Evolutionary conservation across 2,329 filamentous ascomycete genomes (phyloP).

Genomic region (Chrysoporthe puriensis): DNA sequence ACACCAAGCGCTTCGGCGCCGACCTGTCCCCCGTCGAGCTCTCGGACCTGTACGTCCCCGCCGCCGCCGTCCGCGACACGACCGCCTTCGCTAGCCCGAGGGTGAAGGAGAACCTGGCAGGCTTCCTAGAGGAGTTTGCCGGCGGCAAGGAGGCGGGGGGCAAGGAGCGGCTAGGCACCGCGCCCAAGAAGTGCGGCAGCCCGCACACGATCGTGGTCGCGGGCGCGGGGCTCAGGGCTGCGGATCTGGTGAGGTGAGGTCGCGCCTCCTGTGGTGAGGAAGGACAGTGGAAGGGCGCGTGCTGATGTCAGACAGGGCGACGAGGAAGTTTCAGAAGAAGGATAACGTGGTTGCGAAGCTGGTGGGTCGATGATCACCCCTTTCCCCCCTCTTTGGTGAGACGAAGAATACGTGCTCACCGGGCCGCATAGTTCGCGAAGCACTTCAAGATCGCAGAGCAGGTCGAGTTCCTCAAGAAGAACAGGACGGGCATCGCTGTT

Average conservation of each 20-base stretch:
- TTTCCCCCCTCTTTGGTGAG: background rate
- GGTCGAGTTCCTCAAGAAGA: constrained; percentile 70
- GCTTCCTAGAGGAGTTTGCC: constrained; percentile 73
- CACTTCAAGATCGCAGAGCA: constrained; percentile 95
- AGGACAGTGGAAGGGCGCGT: background rate
- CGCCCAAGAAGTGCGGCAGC: constrained; percentile 69
- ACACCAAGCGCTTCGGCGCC: constrained; percentile 75
- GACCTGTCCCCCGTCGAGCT: constrained; percentile 84
- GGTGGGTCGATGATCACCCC: constrained; percentile 41
- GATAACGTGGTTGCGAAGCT: constrained; percentile 82
- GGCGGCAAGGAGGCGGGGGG: constrained; percentile 29
- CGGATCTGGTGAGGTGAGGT: constrained; percentile 73
- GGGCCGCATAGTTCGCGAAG: constrained; percentile 73
- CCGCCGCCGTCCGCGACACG: constrained; percentile 77
- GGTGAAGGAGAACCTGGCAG: constrained; percentile 72
- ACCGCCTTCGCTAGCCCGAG: constrained; percentile 72
- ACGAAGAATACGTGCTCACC: constrained; percentile 27
- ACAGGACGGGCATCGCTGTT: constrained; percentile 81
- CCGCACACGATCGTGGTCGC: constrained; percentile 91
- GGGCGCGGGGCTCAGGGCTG: constrained; percentile 80
- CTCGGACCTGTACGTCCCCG: constrained; percentile 79
- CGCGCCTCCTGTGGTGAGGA: background rate
- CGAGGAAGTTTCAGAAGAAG: constrained; percentile 80
- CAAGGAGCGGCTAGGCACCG: constrained; percentile 61
- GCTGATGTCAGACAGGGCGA: constrained; percentile 53